phyloP scores from a whole-genome alignment of 768 basidiomycete species.

The Xanthoconium stramineum region DNA sequence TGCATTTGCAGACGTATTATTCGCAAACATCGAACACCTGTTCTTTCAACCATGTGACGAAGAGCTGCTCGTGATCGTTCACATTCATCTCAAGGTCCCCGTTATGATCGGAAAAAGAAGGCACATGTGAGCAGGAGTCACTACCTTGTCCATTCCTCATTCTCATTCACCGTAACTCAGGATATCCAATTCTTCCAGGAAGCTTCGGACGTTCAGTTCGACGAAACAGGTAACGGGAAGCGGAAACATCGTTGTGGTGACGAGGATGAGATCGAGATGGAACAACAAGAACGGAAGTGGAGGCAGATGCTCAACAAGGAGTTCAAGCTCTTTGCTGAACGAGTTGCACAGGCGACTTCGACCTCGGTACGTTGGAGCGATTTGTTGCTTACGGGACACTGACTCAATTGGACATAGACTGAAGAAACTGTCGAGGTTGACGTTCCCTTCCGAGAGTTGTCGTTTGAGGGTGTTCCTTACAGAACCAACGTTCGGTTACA shows the following conservation, averaged over 20 bases:
- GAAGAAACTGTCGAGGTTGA: slow-evolving; percentile 90
- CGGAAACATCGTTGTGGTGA: slow-evolving; percentile 96
- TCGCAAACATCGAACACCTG: slow-evolving; percentile 96
- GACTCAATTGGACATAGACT: slow-evolving; percentile 37
- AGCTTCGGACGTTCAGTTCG: slow-evolving; percentile 79
- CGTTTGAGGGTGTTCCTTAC: slow-evolving; percentile 96
- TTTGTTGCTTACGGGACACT: background rate
- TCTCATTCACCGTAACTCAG: slow-evolving; percentile 36
- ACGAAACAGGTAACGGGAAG: slow-evolving; percentile 99
- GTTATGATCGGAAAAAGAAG: slow-evolving; percentile 99
- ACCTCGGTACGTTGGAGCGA: slow-evolving; percentile 53
- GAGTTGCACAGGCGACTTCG: slow-evolving; percentile 81
- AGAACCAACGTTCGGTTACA: slow-evolving; percentile 83
- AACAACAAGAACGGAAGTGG: slow-evolving; percentile 89
- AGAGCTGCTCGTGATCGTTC: slow-evolving; percentile 91
- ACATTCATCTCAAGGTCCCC: slow-evolving; percentile 89
- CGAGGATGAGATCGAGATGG: slow-evolving; percentile 98
- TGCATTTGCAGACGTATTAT: slow-evolving; percentile 69
- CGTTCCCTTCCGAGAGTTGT: slow-evolving; percentile 94
- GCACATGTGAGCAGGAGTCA: slow-evolving; percentile 59
- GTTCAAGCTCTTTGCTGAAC: slow-evolving; percentile 90
- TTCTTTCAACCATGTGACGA: slow-evolving; percentile 99
- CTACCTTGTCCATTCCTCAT: background rate
- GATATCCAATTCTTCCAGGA: slow-evolving; percentile 77
- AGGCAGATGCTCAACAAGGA: slow-evolving; percentile 89